phyloP scores from a whole-genome alignment of 371 early-diverging fungal species.

The Blyttiomyces sp. region DNA sequence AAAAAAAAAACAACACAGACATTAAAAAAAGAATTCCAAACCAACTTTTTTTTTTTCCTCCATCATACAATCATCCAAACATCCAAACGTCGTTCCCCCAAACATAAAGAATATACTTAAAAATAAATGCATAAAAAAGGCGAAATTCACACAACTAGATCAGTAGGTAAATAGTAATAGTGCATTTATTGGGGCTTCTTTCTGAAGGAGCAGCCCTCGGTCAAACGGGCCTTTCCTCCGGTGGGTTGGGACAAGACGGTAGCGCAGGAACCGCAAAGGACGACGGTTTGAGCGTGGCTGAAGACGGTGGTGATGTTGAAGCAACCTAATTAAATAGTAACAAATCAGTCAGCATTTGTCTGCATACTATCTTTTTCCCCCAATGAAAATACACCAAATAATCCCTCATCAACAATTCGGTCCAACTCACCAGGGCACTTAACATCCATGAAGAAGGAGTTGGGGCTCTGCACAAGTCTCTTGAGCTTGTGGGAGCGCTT shows the following conservation, averaged over 20 bases:
- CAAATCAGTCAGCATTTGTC: neutral
- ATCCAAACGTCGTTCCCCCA: too few relatives aligned
- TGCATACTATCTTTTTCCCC: neutral
- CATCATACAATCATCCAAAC: too few relatives aligned
- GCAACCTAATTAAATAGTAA: constrained; percentile 63
- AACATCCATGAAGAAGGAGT: constrained; percentile 99
- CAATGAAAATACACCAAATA: neutral
- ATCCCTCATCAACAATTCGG: neutral
- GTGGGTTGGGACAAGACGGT: constrained; percentile 98
- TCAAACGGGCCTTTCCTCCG: constrained; percentile 97
- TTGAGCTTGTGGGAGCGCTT: constrained; percentile 97
- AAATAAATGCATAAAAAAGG: too few relatives aligned
- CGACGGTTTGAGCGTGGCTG: constrained; percentile 98
- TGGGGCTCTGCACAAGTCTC: constrained; percentile 98
- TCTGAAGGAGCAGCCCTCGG: constrained; percentile 80
- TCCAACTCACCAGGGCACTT: constrained; percentile 87
- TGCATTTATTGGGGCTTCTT: constrained; percentile 60
- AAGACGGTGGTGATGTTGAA: constrained; percentile 96
- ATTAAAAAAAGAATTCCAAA: too few relatives aligned
- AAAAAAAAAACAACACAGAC: too few relatives aligned
- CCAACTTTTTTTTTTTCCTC: too few relatives aligned
- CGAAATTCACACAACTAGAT: too few relatives aligned
- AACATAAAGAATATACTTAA: too few relatives aligned
- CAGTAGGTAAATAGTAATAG: too few relatives aligned
- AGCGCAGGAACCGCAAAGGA: constrained; percentile 92